Conservation (phyloP, 2,329 filamentous ascomycete species). For the Zelopaecilomyces penicillatus region DNA sequence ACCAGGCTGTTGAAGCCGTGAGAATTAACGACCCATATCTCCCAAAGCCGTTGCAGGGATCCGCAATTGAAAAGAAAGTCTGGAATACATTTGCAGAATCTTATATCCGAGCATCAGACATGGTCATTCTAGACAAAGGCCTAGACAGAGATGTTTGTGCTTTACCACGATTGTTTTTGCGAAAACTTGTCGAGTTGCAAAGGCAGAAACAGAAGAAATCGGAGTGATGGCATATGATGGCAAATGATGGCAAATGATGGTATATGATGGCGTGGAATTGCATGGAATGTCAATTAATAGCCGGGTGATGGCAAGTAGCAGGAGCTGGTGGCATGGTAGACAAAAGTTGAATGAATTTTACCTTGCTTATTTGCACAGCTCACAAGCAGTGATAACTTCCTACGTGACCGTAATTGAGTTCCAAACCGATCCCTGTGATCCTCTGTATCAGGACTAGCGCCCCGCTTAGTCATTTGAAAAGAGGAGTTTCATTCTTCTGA, state of each 20-base stretch:
- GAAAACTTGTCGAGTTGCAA: slow-evolving; percentile 1
- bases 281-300: too few relatives aligned
- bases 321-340: too few relatives aligned
- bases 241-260: not conserved
- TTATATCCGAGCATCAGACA: slow-evolving; percentile 1
- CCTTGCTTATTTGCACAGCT: too few relatives aligned
- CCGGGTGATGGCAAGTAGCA: too few relatives aligned
- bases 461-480: too few relatives aligned
- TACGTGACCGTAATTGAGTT: too few relatives aligned
- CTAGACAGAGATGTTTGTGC: not conserved
- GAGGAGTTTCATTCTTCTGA: too few relatives aligned
- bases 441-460: too few relatives aligned
- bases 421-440: too few relatives aligned
- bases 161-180: slow-evolving; percentile 6
- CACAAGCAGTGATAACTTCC: too few relatives aligned
- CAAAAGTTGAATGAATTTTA: too few relatives aligned
- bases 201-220: not conserved
- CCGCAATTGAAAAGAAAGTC: not conserved
- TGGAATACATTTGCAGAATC: slow-evolving; percentile 9
- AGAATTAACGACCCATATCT: slow-evolving; percentile 17
- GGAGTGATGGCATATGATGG: not conserved
- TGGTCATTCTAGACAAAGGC: slow-evolving; percentile 1
- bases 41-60: slow-evolving; percentile 9
- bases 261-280: not conserved
- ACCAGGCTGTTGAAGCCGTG: slow-evolving; percentile 12